phyloP scores from a whole-genome alignment of 805 yeast species.

The Alloascoidea africana region DNA sequence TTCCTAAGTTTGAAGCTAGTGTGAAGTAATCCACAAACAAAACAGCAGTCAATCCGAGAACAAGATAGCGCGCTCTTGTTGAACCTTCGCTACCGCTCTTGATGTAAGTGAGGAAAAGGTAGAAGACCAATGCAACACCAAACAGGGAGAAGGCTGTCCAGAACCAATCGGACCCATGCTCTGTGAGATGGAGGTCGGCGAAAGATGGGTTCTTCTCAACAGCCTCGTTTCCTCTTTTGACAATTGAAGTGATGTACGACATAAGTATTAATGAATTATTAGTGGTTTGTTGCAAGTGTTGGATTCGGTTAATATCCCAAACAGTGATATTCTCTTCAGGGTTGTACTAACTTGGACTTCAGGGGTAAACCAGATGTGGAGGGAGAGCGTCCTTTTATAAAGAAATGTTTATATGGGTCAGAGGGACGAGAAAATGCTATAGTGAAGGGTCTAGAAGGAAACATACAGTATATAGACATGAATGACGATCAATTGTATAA shows the following conservation, averaged over 20 bases:
- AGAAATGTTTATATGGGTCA: too few relatives aligned
- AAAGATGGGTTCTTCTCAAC: slow-evolving; percentile 13
- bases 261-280: too few relatives aligned
- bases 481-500: too few relatives aligned
- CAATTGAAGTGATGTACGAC: background rate
- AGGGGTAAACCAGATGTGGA: too few relatives aligned
- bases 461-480: too few relatives aligned
- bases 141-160: slow-evolving; percentile 24
- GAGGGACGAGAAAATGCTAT: too few relatives aligned
- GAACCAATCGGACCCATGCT: slow-evolving; percentile 25
- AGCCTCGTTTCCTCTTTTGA: slow-evolving; percentile 16
- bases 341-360: too few relatives aligned
- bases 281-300: too few relatives aligned
- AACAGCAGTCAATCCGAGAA: slow-evolving; percentile 22
- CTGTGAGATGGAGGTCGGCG: slow-evolving; percentile 18
- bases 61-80: slow-evolving; percentile 7
- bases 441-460: too few relatives aligned
- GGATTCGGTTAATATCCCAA: too few relatives aligned
- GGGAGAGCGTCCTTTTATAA: too few relatives aligned
- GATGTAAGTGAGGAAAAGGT: background rate
- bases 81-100: background rate
- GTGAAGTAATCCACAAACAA: slow-evolving; percentile 26
- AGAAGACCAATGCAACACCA: slow-evolving; percentile 10
- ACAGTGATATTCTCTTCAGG: too few relatives aligned
- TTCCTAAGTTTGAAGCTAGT: slow-evolving; percentile 31